These are phyloP conservation scores for Epithemia pelagica DNA, from an alignment of 108 stramenopile genomes.

Conservation along the genomic window DNA sequence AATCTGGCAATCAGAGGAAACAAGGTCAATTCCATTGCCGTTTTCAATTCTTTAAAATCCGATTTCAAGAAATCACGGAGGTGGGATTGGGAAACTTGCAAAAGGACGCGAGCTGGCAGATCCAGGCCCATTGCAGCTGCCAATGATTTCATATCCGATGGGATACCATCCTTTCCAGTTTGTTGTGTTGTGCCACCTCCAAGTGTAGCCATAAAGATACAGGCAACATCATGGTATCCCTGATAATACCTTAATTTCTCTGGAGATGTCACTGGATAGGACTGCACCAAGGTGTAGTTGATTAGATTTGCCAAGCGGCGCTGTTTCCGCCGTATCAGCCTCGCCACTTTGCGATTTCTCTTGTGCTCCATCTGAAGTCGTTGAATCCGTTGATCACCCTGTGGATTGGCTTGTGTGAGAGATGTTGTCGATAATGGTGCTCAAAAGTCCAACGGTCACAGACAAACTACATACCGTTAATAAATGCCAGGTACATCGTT, in stretches of 20 bases:
- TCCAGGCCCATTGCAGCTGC: constrained; percentile 37
- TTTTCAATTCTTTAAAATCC: constrained; percentile 53
- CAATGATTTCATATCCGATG: background rate
- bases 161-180: background rate
- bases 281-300: constrained; percentile 55
- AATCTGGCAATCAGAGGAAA: constrained; percentile 58
- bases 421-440: no score
- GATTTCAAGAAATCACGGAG: constrained; percentile 49
- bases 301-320: constrained; percentile 66
- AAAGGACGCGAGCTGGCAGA: constrained; percentile 51
- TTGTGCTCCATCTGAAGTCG: constrained; percentile 59
- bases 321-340: constrained; percentile 44
- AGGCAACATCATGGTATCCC: constrained; percentile 83
- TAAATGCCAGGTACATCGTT: constrained; percentile 84
- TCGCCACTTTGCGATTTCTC: constrained; percentile 17
- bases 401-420: no score
- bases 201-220: constrained; percentile 60
- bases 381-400: constrained; percentile 42
- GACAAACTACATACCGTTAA: constrained; percentile 26
- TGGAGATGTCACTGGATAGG: constrained; percentile 23
- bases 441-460: no score
- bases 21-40: constrained; percentile 47
- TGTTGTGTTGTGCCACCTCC: constrained; percentile 34
- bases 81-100: constrained; percentile 56
- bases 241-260: constrained; percentile 71